Evolutionary conservation across 495 filamentous ascomycete species (phyloP), one percentile per base, ranked within the genome.

Genomic region (Amniculicola lignicola): DNA sequence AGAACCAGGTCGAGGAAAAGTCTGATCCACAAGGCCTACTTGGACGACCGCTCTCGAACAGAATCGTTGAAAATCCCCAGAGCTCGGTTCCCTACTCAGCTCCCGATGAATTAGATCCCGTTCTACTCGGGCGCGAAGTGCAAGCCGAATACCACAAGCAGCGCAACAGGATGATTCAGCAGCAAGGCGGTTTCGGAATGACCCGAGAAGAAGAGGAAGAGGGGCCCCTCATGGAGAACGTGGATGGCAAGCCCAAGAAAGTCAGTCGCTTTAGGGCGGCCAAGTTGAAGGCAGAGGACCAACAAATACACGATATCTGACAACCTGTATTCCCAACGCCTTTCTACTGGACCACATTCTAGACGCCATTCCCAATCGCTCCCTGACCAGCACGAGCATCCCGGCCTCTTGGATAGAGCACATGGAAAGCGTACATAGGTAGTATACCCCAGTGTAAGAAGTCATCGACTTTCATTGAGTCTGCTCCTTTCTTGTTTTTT

Each of bases 241-340:
- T 85, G 50, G 79, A 86, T 10, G 79, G 81, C 25, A 79, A 81
- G 37, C 69, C 74, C 23, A 85, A 79, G 67, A 86, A 85, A 59
- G 73, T 96, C 54, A 96, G 92, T 76, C 79, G 87, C 55, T 98
- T 96, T 71, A 93, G 83, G 70, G 89, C 91, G 50, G 89, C 93
- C 4, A 81, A 89, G 44, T 67, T 96, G 42, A 77, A 70, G 52
- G 18, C 31, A n/a, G 57, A n/a, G n/a, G n/a, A n/a, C n/a, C n/a
- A n/a, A n/a, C n/a, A n/a, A n/a, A n/a, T n/a, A n/a, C n/a, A n/a
- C n/a, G n/a, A n/a, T n/a, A n/a, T n/a, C n/a, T n/a, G n/a, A n/a
- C n/a, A n/a, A n/a, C n/a, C n/a, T n/a, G n/a, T n/a, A n/a, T n/a
- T n/a, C n/a, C n/a, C n/a, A n/a, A n/a, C n/a, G n/a, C n/a, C n/a